Evolutionary conservation across 768 basidiomycete species (phyloP).

Genomic region (Xerocomellus intermedius): DNA sequence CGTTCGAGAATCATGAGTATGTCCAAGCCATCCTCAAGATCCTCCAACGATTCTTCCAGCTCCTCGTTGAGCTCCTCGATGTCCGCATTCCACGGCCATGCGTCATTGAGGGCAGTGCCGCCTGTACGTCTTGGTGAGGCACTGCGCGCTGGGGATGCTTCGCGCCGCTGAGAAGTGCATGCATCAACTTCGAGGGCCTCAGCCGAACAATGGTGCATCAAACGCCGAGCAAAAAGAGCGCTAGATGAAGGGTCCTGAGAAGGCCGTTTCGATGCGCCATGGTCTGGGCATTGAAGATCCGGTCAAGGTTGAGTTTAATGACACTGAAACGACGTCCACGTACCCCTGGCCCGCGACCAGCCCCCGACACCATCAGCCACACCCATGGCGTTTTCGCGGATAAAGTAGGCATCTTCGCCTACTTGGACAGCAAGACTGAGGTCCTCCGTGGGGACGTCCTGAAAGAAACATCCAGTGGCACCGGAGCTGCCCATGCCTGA

Average conservation of each 20-base stretch:
- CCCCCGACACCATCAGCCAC: conserved; percentile 96
- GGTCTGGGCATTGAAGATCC: conserved; percentile 9
- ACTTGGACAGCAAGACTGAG: conserved; percentile 67
- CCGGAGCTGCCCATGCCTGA: conserved; percentile 26
- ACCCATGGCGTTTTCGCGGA: conserved; percentile 82
- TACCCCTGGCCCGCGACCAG: conserved; percentile 56
- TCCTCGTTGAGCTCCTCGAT: conserved; percentile 45
- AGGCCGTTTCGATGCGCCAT: conserved; percentile 30
- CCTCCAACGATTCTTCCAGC: conserved; percentile 49
- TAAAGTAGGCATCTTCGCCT: conserved; percentile 91
- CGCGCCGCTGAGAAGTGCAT: conserved; percentile 14
- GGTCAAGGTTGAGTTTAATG: conserved; percentile 13
- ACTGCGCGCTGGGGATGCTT: conserved; percentile 38
- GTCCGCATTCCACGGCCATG: conserved; percentile 32
- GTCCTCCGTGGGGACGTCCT: conserved; percentile 31
- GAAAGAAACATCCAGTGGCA: conserved; percentile 27
- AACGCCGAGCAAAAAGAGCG: conserved; percentile 67
- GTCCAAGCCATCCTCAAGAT: conserved; percentile 68
- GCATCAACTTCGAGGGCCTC: conserved; percentile 38
- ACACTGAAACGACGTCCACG: conserved; percentile 26
- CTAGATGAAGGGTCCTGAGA: conserved; percentile 41
- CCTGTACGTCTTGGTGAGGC: conserved; percentile 45
- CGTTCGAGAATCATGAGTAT: conserved; percentile 66
- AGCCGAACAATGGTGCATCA: conserved; percentile 84
- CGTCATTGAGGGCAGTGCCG: conserved; percentile 23